Evolutionary conservation across 345 rosid genomes (phyloP).

Genomic region (Eucalyptus camaldulensis): DNA sequence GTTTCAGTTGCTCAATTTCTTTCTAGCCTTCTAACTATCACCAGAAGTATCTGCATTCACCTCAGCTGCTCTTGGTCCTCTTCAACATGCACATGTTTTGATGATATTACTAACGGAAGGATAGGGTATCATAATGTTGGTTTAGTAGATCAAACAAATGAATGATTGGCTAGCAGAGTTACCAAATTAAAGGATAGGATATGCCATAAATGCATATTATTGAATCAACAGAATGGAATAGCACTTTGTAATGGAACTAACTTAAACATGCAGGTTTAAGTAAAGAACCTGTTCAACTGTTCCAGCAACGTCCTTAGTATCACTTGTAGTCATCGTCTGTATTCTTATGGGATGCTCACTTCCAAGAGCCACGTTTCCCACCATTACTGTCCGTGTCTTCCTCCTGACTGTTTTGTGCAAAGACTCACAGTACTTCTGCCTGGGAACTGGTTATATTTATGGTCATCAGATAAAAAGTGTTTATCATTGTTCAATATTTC

Average conservation of each 20-base stretch:
- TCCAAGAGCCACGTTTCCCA: slow-evolving; percentile 88
- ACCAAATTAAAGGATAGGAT: background rate
- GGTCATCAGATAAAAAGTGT: background rate
- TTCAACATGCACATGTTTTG: background rate
- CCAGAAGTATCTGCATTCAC: background rate
- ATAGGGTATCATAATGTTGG: background rate
- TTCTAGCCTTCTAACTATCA: background rate
- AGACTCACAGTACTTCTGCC: slow-evolving; percentile 91
- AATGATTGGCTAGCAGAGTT: background rate
- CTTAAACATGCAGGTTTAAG: background rate
- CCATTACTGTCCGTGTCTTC: slow-evolving; percentile 88
- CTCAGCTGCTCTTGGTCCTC: background rate
- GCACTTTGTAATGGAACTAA: background rate
- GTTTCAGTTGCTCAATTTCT: background rate
- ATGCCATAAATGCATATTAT: background rate
- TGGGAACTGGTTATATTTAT: slow-evolving; percentile 47
- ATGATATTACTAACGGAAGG: background rate
- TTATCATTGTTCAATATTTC: background rate
- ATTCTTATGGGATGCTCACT: slow-evolving; percentile 89
- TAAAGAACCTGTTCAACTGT: slow-evolving; percentile 80
- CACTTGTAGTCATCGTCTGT: slow-evolving; percentile 93
- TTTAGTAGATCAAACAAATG: background rate
- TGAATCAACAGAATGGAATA: background rate
- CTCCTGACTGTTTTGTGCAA: slow-evolving; percentile 79
- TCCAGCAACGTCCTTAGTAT: slow-evolving; percentile 85